Evolutionary conservation across 2,329 filamentous ascomycete genomes (phyloP), one percentile per base, ranked within the genome.

Genomic region (Aspergillus versicolor): DNA sequence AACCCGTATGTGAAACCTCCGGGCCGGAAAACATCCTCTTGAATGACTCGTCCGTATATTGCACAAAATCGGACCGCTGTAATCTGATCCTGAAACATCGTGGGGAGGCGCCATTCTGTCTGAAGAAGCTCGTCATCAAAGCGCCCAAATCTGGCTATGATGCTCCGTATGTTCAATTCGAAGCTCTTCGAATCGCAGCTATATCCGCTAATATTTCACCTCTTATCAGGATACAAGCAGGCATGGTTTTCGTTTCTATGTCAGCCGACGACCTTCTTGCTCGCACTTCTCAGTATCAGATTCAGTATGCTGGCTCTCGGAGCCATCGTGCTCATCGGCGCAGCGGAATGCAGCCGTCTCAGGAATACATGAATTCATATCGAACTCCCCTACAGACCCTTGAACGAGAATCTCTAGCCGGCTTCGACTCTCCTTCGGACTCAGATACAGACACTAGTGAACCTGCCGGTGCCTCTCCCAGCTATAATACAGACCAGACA

Each of bases 171-270:
- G 90, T 84, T 57, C 40, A 32, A 48, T 40, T 38, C 38, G 13
- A 24, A 21, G 27, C 24, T 34, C 53, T n/a, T 24, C 15, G 12
- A 11, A 30, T 41, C 13, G 42, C 53, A 27, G 41, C 19, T 34
- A 42, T 17, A 58, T 46, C 58, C 60, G 44, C 74, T 81, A 63
- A 80, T 66, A 50, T 56, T 60, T 51, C 45, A 7, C 22, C n/a
- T 21, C n/a, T 34, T 13, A 54, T 46, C 70, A 93, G 90, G 53
- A 88, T 96, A 52, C 88, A 93, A 74, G 90, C 96, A 81, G 93
- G 94, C 44, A 88, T 97, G 82, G 84, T 97, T 1, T 97, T 97
- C 69, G 83, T 97, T 27, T 85, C 90, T 45, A 96, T 97, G 92
- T 84, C 86, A 41, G 84, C 87, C 38, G 87, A 95, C 63, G 88